These are phyloP conservation scores for Termitomyces sp. DNA, from an alignment of 768 basidiomycete species.

Conservation along the genomic window DNA sequence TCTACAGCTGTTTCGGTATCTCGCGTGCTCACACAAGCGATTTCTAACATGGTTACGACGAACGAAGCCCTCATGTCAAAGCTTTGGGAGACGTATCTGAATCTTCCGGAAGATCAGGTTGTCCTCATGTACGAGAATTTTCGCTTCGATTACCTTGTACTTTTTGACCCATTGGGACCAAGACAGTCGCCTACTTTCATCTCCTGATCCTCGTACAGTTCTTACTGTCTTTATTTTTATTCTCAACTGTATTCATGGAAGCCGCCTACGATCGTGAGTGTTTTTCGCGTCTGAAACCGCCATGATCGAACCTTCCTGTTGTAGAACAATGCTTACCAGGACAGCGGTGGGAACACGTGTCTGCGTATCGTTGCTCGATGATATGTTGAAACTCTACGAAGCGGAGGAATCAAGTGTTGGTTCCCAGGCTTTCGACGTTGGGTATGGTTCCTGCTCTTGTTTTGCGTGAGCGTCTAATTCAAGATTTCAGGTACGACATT, in stretches of 20 bases:
- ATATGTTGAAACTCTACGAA: slow-evolving; percentile 69
- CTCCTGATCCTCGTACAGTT: slow-evolving; percentile 60
- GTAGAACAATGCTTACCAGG: slow-evolving; percentile 50
- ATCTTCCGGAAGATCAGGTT: slow-evolving; percentile 67
- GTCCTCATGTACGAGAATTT: slow-evolving; percentile 61
- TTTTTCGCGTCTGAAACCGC: slow-evolving; percentile 5
- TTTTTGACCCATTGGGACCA: slow-evolving; percentile 19
- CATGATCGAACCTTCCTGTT: slow-evolving; percentile 12
- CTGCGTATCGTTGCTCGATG: slow-evolving; percentile 66
- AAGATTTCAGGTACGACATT: slow-evolving; percentile 53
- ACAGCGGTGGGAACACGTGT: slow-evolving; percentile 59
- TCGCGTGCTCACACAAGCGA: slow-evolving; percentile 68
- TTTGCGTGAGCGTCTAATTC: slow-evolving; percentile 4
- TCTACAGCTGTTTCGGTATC: slow-evolving; percentile 57
- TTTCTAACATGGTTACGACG: slow-evolving; percentile 82
- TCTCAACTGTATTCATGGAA: slow-evolving; percentile 66
- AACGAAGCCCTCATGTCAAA: slow-evolving; percentile 56
- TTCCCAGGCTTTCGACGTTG: slow-evolving; percentile 72
- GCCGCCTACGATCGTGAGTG: slow-evolving; percentile 52
- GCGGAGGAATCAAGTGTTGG: slow-evolving; percentile 61
- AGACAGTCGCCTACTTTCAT: slow-evolving; percentile 57
- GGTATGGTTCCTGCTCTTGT: slow-evolving; percentile 40
- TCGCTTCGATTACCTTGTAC: slow-evolving; percentile 1
- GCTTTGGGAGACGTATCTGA: slow-evolving; percentile 65
- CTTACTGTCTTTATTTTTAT: slow-evolving; percentile 67